Evolutionary conservation across 139 green algal species (phyloP).

Genomic region (Pleodorina starrii): DNA sequence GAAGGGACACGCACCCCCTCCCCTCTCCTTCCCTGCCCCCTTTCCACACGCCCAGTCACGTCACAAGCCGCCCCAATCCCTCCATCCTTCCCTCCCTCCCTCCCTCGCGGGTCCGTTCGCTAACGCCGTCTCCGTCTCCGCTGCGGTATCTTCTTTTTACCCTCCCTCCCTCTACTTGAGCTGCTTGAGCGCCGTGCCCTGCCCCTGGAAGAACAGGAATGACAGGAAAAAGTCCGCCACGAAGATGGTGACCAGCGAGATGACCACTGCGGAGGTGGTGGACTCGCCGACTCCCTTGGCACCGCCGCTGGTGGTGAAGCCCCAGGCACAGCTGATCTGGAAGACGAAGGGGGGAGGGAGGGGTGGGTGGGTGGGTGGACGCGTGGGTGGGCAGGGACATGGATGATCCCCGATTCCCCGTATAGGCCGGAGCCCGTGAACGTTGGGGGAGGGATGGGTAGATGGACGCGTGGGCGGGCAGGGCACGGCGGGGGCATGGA

Average conservation of each 20-base stretch:
- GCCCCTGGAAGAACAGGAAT: constrained; percentile 96
- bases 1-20: too few relatives aligned
- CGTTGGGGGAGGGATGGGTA: too few relatives aligned
- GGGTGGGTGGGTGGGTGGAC: background rate
- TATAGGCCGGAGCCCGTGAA: too few relatives aligned
- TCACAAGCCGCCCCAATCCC: too few relatives aligned
- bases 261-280: constrained; percentile 98
- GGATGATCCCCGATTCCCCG: too few relatives aligned
- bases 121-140: background rate
- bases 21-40: too few relatives aligned
- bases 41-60: too few relatives aligned
- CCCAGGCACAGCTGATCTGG: constrained; percentile 95
- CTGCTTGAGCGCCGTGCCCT: constrained; percentile 70
- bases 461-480: background rate
- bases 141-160: background rate
- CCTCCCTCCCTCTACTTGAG: constrained; percentile 64
- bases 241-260: constrained; percentile 98
- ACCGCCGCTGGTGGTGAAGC: constrained; percentile 97
- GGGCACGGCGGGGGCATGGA: background rate
- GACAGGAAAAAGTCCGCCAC: constrained; percentile 97
- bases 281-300: constrained; percentile 98
- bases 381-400: background rate
- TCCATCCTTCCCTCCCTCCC: background rate
- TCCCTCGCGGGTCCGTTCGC: too few relatives aligned
- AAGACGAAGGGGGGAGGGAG: background rate